A percentile compares a stretch with the other conserved stretches of the same genome.
phyloP scores from a whole-genome alignment of 2,329 filamentous ascomycete genomes.

The Hypomyces perniciosus region DNA sequence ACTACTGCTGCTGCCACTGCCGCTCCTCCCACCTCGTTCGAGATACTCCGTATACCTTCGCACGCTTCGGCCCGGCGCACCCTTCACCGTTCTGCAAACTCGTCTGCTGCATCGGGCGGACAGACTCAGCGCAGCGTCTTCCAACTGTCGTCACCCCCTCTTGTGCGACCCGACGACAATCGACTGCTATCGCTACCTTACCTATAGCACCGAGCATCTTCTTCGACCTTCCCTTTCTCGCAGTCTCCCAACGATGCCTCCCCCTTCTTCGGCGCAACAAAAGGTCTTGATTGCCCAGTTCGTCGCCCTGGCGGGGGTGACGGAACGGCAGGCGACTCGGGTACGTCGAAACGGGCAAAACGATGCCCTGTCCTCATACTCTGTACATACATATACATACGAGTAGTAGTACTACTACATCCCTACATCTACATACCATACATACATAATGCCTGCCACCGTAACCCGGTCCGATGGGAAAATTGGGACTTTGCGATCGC shows the following conservation, averaged over 20 bases:
- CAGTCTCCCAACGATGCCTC: conserved; percentile 26
- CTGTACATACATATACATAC: too few species aligned
- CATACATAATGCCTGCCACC: conserved; percentile 2
- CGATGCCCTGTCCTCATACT: neutral
- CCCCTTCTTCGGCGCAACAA: conserved; percentile 32
- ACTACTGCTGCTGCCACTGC: too few species aligned
- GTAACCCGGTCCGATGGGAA: conserved; percentile 9
- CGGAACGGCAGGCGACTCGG: conserved; percentile 38
- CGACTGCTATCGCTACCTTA: neutral
- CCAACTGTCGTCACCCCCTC: neutral
- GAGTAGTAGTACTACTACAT: too few species aligned
- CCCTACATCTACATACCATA: conserved; percentile 1
- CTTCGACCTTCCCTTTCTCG: conserved; percentile 9
- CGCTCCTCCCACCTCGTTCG: too few species aligned
- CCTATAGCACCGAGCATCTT: neutral
- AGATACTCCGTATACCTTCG: neutral
- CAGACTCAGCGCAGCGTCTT: conserved; percentile 3
- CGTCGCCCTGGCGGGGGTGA: conserved; percentile 36
- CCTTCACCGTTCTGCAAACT: neutral
- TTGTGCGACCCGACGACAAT: conserved; percentile 7
- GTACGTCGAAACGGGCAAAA: conserved; percentile 29
- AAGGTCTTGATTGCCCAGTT: conserved; percentile 38
- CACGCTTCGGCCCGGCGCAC: neutral
- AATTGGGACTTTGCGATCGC: conserved; percentile 5
- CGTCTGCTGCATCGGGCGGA: conserved; percentile 5